These are phyloP conservation scores for Solanum raphanifolium DNA, from an alignment of 257 asterid species.

Conservation along the genomic window DNA sequence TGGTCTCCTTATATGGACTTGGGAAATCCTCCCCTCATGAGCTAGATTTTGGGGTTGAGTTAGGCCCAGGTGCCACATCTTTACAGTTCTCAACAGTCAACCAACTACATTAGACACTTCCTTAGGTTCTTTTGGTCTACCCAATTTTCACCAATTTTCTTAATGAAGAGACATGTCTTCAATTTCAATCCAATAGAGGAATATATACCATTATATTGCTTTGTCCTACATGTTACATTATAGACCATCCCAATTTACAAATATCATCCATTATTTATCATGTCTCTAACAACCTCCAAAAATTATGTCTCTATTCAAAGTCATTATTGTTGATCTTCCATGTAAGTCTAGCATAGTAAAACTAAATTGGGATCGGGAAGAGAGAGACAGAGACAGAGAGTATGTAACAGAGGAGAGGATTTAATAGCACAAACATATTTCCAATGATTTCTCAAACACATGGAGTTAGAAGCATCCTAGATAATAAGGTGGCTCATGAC, in stretches of 20 bases:
- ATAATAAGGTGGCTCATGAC: background rate
- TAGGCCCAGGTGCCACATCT: too few species aligned
- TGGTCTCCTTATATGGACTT: too few species aligned
- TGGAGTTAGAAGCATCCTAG: background rate
- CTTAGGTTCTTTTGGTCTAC: background rate
- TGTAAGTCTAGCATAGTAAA: background rate
- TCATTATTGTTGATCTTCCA: background rate
- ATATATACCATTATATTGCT: background rate
- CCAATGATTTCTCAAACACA: background rate
- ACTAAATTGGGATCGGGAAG: background rate
- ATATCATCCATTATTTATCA: background rate
- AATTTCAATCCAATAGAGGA: background rate
- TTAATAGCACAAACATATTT: background rate
- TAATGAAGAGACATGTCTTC: background rate
- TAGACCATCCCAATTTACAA: background rate
- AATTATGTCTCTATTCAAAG: background rate
- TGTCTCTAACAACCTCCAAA: background rate
- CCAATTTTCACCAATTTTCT: background rate
- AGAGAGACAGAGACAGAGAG: background rate
- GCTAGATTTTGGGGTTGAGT: too few species aligned
- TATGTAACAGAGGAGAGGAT: background rate
- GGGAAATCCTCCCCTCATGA: too few species aligned
- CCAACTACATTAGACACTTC: background rate
- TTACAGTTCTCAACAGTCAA: background rate
- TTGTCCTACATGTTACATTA: background rate